Conservation (phyloP, 768 basidiomycete genomes). For the Psilocybe cyanescens region DNA sequence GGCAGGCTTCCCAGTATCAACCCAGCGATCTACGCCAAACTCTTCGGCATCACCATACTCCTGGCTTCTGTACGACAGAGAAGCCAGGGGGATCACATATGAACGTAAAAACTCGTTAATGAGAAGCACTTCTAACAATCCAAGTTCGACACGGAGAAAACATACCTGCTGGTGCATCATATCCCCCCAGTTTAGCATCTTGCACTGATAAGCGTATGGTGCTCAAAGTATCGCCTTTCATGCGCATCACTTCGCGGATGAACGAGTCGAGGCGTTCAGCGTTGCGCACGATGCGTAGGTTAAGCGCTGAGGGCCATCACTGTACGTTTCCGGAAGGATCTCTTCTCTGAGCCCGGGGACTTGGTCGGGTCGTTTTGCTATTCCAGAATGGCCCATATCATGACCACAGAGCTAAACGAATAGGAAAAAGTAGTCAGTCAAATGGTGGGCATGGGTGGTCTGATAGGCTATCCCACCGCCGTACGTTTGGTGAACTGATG, state of each 20-base stretch:
- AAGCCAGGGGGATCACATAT: constrained; percentile 2
- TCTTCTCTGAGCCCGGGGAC: not conserved
- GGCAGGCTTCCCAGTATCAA: constrained; percentile 4
- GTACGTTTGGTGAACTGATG: not conserved
- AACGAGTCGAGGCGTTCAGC: constrained; percentile 7
- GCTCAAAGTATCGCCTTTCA: constrained; percentile 4
- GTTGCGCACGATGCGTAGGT: constrained; percentile 6
- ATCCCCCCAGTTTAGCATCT: constrained; percentile 1
- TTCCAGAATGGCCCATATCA: not conserved
- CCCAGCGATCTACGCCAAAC: constrained; percentile 4
- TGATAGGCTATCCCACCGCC: not conserved
- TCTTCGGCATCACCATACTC: constrained; percentile 3
- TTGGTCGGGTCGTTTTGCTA: not conserved
- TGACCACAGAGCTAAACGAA: not conserved
- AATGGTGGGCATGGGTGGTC: not conserved
- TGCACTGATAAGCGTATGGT: not conserved
- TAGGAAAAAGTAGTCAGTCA: no score
- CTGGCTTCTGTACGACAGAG: not conserved
- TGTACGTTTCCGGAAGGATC: not conserved
- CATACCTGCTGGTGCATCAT: constrained; percentile 3
- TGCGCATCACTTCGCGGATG: constrained; percentile 7
- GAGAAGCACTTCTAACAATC: not conserved
- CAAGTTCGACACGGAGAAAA: not conserved
- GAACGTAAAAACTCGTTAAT: not conserved
- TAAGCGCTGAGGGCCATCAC: not conserved